phyloP scores from a whole-genome alignment of 495 filamentous ascomycete species.

The Darksidea phi region DNA sequence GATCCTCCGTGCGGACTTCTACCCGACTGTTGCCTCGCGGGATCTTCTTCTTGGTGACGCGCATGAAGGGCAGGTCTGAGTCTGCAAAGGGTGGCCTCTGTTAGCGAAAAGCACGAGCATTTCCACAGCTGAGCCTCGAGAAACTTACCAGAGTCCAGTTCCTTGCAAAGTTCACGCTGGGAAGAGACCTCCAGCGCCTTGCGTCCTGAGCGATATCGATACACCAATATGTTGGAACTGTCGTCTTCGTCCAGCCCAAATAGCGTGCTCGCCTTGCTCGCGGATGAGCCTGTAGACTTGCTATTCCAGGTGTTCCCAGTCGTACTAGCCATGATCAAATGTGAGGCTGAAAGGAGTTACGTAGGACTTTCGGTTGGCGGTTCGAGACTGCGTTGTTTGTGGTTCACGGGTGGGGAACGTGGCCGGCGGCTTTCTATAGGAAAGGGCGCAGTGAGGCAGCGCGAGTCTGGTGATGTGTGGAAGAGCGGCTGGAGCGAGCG shows the following conservation, averaged over 20 bases:
- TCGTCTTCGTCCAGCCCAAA: slow-evolving; percentile 41
- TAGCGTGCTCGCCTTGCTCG: slow-evolving; percentile 22
- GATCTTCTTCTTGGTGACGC: slow-evolving; percentile 42
- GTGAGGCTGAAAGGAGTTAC: slow-evolving; percentile 22
- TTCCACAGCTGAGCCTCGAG: neutral
- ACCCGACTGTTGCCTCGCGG: slow-evolving; percentile 41
- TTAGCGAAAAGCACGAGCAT: slow-evolving; percentile 20
- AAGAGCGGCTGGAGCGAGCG: too few species aligned
- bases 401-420: slow-evolving; percentile 8
- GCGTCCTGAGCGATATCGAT: slow-evolving; percentile 38
- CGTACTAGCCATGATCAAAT: neutral
- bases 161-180: slow-evolving; percentile 41
- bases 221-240: slow-evolving; percentile 39
- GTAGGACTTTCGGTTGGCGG: slow-evolving; percentile 18
- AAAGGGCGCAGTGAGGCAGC: slow-evolving; percentile 13
- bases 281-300: slow-evolving; percentile 35
- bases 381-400: slow-evolving; percentile 8
- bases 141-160: slow-evolving; percentile 40
- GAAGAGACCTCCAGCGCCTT: slow-evolving; percentile 36
- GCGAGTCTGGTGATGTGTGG: slow-evolving; percentile 21
- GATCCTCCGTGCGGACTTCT: slow-evolving; percentile 43
- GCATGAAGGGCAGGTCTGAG: slow-evolving; percentile 33
- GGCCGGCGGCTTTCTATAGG: slow-evolving; percentile 23
- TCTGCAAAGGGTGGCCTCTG: slow-evolving; percentile 31
- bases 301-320: slow-evolving; percentile 32